These are phyloP conservation scores for Lactarius psammicola DNA, from an alignment of 768 basidiomycete species.

Conservation along the genomic window DNA sequence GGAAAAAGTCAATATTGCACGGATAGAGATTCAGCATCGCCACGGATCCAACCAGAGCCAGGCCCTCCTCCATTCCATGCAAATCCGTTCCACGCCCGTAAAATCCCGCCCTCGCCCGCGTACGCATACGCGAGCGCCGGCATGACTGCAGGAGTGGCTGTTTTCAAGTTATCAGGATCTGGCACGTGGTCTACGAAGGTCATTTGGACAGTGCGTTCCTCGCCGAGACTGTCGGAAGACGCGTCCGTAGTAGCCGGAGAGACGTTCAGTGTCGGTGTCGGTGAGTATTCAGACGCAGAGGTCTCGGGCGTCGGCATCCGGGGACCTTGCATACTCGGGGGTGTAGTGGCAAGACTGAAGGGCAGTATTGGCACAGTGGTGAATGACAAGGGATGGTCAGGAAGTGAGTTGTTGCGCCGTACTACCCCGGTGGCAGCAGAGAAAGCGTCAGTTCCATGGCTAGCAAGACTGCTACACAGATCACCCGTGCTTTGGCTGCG, in stretches of 20 bases:
- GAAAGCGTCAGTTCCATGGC: neutral
- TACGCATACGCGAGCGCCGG: constrained; percentile 28
- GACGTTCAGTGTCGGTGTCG: constrained; percentile 28
- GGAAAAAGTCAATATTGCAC: constrained; percentile 21
- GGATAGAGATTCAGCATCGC: constrained; percentile 19
- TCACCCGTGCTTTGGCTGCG: constrained; percentile 26
- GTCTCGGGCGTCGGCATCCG: constrained; percentile 21
- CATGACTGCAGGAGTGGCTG: neutral
- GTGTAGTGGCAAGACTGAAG: neutral
- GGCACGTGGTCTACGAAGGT: constrained; percentile 22
- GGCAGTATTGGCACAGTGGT: neutral
- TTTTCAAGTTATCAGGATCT: constrained; percentile 18
- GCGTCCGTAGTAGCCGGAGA: constrained; percentile 27
- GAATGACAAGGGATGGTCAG: neutral
- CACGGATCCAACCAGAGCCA: constrained; percentile 21
- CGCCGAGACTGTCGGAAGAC: constrained; percentile 27
- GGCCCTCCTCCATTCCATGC: constrained; percentile 26
- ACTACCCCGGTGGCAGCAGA: neutral
- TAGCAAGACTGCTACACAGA: neutral
- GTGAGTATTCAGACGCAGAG: constrained; percentile 22
- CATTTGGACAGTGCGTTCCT: constrained; percentile 30
- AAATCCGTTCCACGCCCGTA: constrained; percentile 25
- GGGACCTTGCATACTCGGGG: constrained; percentile 11
- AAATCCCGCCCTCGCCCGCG: constrained; percentile 30
- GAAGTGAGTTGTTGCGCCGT: constrained; percentile 24